Percentiles rank a stretch among this genome's conserved stretches.
Conservation (phyloP, 116 monocot genomes). For the Phalaenopsis hybrid region DNA sequence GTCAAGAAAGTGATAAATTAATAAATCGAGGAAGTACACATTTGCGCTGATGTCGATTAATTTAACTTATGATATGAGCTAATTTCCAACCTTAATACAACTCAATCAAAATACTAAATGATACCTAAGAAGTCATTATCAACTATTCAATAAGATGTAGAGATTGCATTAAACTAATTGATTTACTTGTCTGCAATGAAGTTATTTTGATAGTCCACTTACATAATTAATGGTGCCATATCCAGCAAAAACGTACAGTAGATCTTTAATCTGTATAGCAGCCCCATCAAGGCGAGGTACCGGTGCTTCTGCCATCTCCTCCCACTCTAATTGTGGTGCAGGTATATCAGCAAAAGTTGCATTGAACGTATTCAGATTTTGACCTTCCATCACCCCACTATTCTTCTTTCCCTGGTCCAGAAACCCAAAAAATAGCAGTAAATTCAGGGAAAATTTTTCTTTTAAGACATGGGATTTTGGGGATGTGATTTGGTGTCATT, state of each 20-base stretch:
- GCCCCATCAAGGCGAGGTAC: constrained; percentile 87
- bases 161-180: neutral
- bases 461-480: too few species aligned
- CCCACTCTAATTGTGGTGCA: constrained; percentile 73
- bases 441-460: neutral
- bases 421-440: neutral
- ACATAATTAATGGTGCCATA: constrained; percentile 89
- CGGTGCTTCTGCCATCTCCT: constrained; percentile 84
- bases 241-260: constrained; percentile 83
- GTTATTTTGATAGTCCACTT: constrained; percentile 15
- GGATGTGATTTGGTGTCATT: too few species aligned
- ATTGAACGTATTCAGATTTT: constrained; percentile 27
- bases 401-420: constrained; percentile 4
- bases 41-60: neutral
- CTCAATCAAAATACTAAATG: neutral
- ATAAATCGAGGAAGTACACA: neutral
- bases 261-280: constrained; percentile 79
- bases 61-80: neutral
- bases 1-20: neutral
- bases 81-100: neutral
- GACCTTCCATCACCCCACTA: constrained; percentile 3
- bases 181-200: neutral
- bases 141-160: neutral
- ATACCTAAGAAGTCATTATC: neutral
- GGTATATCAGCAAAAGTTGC: constrained; percentile 81